Evolutionary conservation across 2,329 filamentous ascomycete species (phyloP), one percentile per base, ranked within the genome.

Genomic region (Diaporthe longicolla): DNA sequence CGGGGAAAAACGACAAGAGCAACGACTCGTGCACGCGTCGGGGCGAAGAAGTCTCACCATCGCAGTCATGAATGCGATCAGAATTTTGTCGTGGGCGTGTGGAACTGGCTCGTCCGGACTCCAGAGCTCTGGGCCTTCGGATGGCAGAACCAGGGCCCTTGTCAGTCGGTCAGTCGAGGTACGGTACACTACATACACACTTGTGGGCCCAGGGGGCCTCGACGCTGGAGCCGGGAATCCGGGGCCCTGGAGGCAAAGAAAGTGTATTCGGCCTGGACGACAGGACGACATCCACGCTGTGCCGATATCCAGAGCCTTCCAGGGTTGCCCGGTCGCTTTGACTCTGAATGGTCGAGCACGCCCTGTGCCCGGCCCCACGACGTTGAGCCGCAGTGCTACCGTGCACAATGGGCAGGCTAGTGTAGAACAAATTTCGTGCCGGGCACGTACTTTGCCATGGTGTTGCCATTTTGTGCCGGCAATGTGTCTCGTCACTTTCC

Each of bases 301-400:
- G 63, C 63, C 63, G 63, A 54, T 68, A 68, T 68, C 63, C 63
- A 68, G 63, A 40, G 48, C 9, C n/a, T 68, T 68, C 63, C 32
- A 52, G 48, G 48, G 32, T 32, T 48, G 59, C 59, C 40, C 55
- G 3, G 55, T 40, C 19, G 21, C 9, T 10, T 35, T 54, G 48
- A 54, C 45, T 54, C 48, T 68, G n/a, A 68, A 37, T 54, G 63
- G 63, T 54, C n/a, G n/a, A 37, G 45, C 45, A 54, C 48, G 45
- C 54, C 21, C 32, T 29, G 32, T n/a, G 45, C 63, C 29, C 63
- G 63, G 63, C 45, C 32, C 63, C 45, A 52, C 29, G 45, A 52
- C 11, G 17, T 54, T 26, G 48, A 68, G 63, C 63, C 63, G 45
- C 63, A 68, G 63, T 68, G 63, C 48, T 54, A 68, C 63, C 32